Base-by-base conservation (phyloP, 2,329 filamentous ascomycete species). In the Calonectria honghensis region DNA sequence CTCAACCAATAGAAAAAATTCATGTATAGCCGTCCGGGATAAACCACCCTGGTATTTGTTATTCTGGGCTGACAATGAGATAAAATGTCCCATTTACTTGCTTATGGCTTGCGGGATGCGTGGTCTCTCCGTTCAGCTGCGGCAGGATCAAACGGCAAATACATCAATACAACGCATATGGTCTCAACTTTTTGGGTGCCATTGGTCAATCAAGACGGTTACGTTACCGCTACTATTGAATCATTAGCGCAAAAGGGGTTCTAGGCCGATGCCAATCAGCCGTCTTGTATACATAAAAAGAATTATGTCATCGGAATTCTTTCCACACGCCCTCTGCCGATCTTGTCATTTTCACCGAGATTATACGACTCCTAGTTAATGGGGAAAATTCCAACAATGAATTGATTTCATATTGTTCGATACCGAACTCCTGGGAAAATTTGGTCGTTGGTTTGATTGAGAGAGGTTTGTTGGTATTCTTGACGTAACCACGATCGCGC, bases 61-160 rank as follows among this genome's bases (percentile, higher is more conserved):
- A 31, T 63, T 41, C 13, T 63, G 37, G 37, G 57, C 35, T 10
- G 35, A 63, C 14, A 63, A 63, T 63, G 57, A 41, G 57, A 31
- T 63, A 29, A 20, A 41, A 29, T 63, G 57, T 29, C 27, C 57
- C 57, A 41, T 41, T 31, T 63, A 41, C 39, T 63, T 63, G 35
- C 37, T 41, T 41, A 63, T 63, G 57, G 57, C 57, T 63, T 41
- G 57, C 57, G 57, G 57, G 57, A 29, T 39, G 57, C 57, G 41
- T 41, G 35, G 37, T 63, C 41, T 41, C 24, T 41, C 57, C 35
- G 57, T 39, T 63, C 37, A 41, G 35, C 37, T 41, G 57, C 35
- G 35, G 57, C 37, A 37, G 57, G 24, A 63, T 63, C 57, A 27
- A 41, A 41, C 57, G 13, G 37, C 20, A 37, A 18, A 61, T 24